A percentile compares a stretch with the other conserved stretches of the same genome.
Evolutionary conservation across 2,329 filamentous ascomycete species (phyloP).

Genomic region (Trichophaea hybrida): DNA sequence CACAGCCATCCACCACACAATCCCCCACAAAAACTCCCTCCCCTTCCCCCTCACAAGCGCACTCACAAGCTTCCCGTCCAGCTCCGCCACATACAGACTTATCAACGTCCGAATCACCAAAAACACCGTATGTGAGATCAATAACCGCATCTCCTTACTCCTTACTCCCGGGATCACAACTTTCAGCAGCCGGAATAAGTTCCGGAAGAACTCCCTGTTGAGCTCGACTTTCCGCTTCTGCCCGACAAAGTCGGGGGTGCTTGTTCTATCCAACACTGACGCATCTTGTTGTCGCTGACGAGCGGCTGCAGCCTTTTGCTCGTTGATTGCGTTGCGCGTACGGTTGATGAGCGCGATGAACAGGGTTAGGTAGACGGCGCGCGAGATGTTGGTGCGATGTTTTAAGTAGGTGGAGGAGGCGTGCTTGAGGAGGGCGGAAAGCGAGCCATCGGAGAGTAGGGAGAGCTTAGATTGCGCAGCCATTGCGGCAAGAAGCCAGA

Average conservation of each 20-base stretch:
- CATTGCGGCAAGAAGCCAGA: slow-evolving; percentile 38
- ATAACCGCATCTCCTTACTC: slow-evolving; percentile 71
- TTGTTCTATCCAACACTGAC: slow-evolving; percentile 29
- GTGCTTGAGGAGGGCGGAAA: slow-evolving; percentile 50
- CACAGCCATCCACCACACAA: slow-evolving; percentile 98
- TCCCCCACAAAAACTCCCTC: slow-evolving; percentile 70
- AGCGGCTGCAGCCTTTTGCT: slow-evolving; percentile 72
- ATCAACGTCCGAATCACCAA: slow-evolving; percentile 80
- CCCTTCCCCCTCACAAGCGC: slow-evolving; percentile 82
- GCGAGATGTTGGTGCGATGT: slow-evolving; percentile 69
- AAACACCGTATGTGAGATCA: slow-evolving; percentile 87
- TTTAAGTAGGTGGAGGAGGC: slow-evolving; percentile 60
- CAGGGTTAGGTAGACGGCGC: slow-evolving; percentile 68
- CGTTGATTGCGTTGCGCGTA: slow-evolving; percentile 76
- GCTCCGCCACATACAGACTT: slow-evolving; percentile 86
- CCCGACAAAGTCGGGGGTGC: not conserved
- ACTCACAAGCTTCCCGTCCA: slow-evolving; percentile 88
- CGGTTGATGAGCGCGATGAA: slow-evolving; percentile 70
- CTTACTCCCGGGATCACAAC: slow-evolving; percentile 85
- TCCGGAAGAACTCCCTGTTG: slow-evolving; percentile 73
- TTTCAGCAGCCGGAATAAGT: slow-evolving; percentile 58
- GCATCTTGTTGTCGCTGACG: slow-evolving; percentile 38
- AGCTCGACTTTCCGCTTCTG: slow-evolving; percentile 73
- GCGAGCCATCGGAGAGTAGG: slow-evolving; percentile 42
- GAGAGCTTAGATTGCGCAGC: slow-evolving; percentile 58